A percentile compares a stretch with the other conserved stretches of the same genome.
Evolutionary conservation across 352 stramenopile genomes (phyloP).

Genomic region (Globisporangium heterothallicum): DNA sequence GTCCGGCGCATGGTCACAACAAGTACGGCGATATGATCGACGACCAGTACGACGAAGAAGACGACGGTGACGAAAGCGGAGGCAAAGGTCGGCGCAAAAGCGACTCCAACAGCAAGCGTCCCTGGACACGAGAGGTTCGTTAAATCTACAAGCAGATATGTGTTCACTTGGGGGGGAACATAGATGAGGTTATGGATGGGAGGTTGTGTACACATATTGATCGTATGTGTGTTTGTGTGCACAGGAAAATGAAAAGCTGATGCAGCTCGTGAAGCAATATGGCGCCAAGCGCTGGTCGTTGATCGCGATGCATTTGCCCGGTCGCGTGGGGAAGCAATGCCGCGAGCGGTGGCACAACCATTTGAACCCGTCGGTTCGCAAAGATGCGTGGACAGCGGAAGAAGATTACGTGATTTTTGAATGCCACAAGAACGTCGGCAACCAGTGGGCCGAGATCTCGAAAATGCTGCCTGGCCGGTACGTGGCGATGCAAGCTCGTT

Average conservation of each 20-base stretch:
- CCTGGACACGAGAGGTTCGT: slow-evolving; percentile 67
- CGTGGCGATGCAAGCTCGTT: background rate
- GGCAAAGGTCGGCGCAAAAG: slow-evolving; percentile 37
- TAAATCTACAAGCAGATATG: too few species aligned
- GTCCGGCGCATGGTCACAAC: background rate
- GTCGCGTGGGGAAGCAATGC: slow-evolving; percentile 87
- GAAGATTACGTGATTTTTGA: slow-evolving; percentile 90
- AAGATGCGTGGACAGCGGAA: slow-evolving; percentile 85
- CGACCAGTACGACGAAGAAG: slow-evolving; percentile 64
- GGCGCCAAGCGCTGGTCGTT: slow-evolving; percentile 87
- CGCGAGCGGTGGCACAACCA: slow-evolving; percentile 88
- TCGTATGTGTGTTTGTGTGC: background rate
- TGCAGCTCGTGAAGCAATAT: slow-evolving; percentile 87
- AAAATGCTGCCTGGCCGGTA: slow-evolving; percentile 85
- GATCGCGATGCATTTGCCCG: slow-evolving; percentile 85
- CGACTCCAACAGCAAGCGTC: slow-evolving; percentile 83
- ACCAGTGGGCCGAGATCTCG: slow-evolving; percentile 90
- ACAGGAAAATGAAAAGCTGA: slow-evolving; percentile 84
- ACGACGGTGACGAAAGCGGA: slow-evolving; percentile 55
- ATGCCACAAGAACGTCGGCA: slow-evolving; percentile 89
- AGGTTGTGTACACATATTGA: too few species aligned
- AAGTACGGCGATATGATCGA: slow-evolving; percentile 20
- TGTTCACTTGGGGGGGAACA: too few species aligned
- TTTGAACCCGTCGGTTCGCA: slow-evolving; percentile 82
- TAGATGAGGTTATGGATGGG: background rate